Base-by-base conservation (phyloP, 1,284 basidiomycete genomes). In the Albatrellus sp. region DNA sequence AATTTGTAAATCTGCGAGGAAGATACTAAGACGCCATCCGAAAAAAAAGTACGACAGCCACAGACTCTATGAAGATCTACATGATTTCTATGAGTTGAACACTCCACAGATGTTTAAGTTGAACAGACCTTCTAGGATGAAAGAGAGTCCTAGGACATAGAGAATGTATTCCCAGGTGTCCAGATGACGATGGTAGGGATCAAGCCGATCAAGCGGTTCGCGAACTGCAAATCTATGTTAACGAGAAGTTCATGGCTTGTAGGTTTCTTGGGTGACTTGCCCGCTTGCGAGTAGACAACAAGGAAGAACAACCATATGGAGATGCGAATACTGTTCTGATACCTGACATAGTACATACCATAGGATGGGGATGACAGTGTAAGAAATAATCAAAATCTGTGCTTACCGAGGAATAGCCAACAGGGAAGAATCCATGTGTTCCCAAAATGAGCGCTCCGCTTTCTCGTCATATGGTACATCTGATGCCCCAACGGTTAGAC, bases 231-330 rank as follows among this genome's bases (percentile, higher is more conserved):
- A 14, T n/a, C 12, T 17, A 32, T 14, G 41, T 24, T 6, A 31
- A n/a, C 17, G 43, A 34, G 44, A 37, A 29, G n/a, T n/a, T n/a
- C n/a, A 14, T 9, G 28, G 14, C 5, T n/a, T 14, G 6, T 52
- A 55, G 8, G 10, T 7, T 11, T 24, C 45, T n/a, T n/a, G n/a
- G n/a, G 40, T 16, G 41, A 50, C 72, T 44, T 51, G 84, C 75
- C 88, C 43, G 89, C 85, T 67, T 86, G 84, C 2, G 88, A 91
- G 59, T 94, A 97, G 9, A 80, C 77, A 36, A 77, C 70, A 13
- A 96, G 71, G 66, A 92, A 93, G 52, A 90, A 65, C 37, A 90
- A 58, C 92, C 91, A 94, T 16, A 93, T 69, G 2, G 70, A 41
- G 48, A 92, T 77, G 16, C 83, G 73, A 55, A 88, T 77, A 37